Evolutionary conservation across 2,329 filamentous ascomycete species (phyloP).

Genomic region (Colletotrichum musicola): DNA sequence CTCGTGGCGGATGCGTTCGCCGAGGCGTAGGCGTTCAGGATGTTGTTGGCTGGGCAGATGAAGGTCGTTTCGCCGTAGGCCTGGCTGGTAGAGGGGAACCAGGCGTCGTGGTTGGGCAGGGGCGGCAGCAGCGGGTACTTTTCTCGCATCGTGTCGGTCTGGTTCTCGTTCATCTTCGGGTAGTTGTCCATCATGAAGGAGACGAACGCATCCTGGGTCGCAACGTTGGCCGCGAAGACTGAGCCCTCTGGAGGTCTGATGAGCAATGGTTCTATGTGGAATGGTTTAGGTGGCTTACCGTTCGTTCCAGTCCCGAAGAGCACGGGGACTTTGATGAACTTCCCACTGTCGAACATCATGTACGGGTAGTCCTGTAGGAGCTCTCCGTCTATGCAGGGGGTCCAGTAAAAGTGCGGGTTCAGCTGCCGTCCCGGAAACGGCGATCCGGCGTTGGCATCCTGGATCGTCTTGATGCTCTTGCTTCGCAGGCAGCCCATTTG

Average conservation of each 20-base stretch:
- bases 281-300: conserved; percentile 46
- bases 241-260: conserved; percentile 56
- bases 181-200: conserved; percentile 62
- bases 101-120: conserved; percentile 55
- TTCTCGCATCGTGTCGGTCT: conserved; percentile 51
- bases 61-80: conserved; percentile 62
- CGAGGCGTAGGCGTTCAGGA: conserved; percentile 52
- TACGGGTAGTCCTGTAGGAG: conserved; percentile 58
- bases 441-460: conserved; percentile 55
- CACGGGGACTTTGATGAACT: conserved; percentile 59
- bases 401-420: conserved; percentile 62
- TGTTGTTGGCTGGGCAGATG: conserved; percentile 55
- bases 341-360: conserved; percentile 52
- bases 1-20: conserved; percentile 39
- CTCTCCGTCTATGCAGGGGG: conserved; percentile 62
- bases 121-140: conserved; percentile 54
- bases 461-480: conserved; percentile 50
- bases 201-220: conserved; percentile 49
- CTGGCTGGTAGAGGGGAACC: conserved; percentile 57
- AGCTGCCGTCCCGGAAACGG: conserved; percentile 54
- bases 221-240: conserved; percentile 56
- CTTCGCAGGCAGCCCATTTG: conserved; percentile 58
- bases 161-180: conserved; percentile 53
- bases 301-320: conserved; percentile 59
- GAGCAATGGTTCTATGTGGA: not conserved